Evolutionary conservation across 495 filamentous ascomycete species (phyloP), one percentile per base, ranked within the genome.

Genomic region (Massariosphaeria phaeospora): DNA sequence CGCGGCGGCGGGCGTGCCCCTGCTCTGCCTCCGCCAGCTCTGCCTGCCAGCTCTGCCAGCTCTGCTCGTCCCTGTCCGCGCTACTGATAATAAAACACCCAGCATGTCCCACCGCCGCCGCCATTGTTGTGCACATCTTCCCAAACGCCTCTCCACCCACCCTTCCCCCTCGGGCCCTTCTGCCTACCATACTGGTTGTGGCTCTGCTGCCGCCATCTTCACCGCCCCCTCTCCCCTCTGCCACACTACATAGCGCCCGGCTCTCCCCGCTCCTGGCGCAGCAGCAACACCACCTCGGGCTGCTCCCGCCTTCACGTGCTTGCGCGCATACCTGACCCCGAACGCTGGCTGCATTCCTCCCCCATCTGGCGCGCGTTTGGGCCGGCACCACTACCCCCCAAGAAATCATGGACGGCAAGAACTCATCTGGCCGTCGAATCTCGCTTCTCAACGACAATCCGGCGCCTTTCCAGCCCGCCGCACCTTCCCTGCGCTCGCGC

Each of bases 361-460:
- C 33, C 48, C n/a, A n/a, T n/a, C 25, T 46, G 59, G 39, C 47
- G 59, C 47, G 34, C 39, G 26, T 46, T 24, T 47, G 52, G 17
- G 9, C 23, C 45, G 30, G 25, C 11, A 39, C 39, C 45, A 31
- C 48, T n/a, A n/a, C n/a, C n/a, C n/a, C n/a, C 18, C 6, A 38
- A 33, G 12, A 39, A 61, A 66, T 36, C 54, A 66, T 66, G 63
- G 63, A 66, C 53, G 63, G 63, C 41, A 59, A 52, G 31, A 66
- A 66, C 50, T 47, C 60, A 4, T 57, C 35, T 29, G 63, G 63
- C 56, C 61, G 63, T 35, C 61, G 63, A 41, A 62, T 66, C 33
- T 66, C 63, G 5, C 42, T 66, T 4, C 47, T 66, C 45, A 66
- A 66, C 48, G 63, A 65, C 40, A 58, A 48, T 45, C 21, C 48